Evolutionary conservation across 192 early-diverging fungal species (phyloP).

Genomic region (Spizellomyces punctatus): DNA sequence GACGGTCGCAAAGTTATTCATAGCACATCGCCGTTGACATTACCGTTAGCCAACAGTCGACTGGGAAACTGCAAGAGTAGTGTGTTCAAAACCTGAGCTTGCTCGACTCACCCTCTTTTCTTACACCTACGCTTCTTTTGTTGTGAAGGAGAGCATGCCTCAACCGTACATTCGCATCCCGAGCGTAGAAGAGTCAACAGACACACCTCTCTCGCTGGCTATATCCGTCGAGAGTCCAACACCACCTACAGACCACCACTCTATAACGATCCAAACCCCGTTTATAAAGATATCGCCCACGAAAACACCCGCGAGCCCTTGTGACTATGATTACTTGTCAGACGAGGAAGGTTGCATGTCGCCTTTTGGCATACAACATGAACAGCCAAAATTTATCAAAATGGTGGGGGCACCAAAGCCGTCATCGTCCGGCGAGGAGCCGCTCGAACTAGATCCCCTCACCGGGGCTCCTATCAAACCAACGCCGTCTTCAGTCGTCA

Average conservation of each 20-base stretch:
- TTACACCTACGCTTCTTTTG: too few species aligned
- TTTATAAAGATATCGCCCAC: slow-evolving; percentile 4
- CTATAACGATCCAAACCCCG: neutral
- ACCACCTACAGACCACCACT: neutral
- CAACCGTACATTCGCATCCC: neutral
- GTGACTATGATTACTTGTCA: neutral
- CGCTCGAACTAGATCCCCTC: slow-evolving; percentile 27
- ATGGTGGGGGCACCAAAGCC: slow-evolving; percentile 36
- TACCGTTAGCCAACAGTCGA: too few species aligned
- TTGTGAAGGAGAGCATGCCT: neutral
- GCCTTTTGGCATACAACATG: neutral
- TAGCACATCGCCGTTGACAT: too few species aligned
- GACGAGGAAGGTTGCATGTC: slow-evolving; percentile 5
- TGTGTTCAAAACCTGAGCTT: too few species aligned
- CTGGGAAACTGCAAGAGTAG: too few species aligned
- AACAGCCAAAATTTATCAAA: slow-evolving; percentile 28
- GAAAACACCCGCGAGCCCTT: neutral
- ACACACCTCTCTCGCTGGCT: neutral
- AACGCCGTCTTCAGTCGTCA: slow-evolving; percentile 26
- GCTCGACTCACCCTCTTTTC: too few species aligned
- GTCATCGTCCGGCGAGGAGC: slow-evolving; percentile 13
- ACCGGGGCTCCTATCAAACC: slow-evolving; percentile 34
- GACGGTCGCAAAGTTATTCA: too few species aligned
- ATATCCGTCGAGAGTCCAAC: neutral
- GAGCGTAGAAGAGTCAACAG: neutral